Evolutionary conservation across 768 basidiomycete species (phyloP), one percentile per base, ranked within the genome.

Genomic region (Termitomyces sp.): DNA sequence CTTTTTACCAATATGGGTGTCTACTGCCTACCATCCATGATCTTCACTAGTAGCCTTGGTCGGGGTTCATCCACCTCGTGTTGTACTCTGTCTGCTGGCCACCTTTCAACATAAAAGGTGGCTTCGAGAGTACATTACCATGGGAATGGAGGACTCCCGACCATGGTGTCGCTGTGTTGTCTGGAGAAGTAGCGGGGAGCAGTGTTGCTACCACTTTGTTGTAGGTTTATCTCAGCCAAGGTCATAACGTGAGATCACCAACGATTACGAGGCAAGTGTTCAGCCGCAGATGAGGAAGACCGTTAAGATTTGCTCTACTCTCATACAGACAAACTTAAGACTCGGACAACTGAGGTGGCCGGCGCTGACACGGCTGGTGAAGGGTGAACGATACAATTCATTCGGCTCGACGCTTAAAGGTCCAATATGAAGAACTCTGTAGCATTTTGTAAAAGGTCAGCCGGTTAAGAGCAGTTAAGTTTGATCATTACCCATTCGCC

Each of bases 111-210:
- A 17, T n/a, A 35, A 27, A n/a, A 6, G 17, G 35, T 34, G 17
- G 23, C 25, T 27, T 17, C 49, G 49, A 27, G 49, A 50, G 49
- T 50, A 50, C 49, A 50, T 50, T 50, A 50, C 49, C 49, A 50
- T 50, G 49, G 49, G 49, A 50, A 50, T 50, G 49, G 49, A 50
- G 49, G 49, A 50, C 17, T 50, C 16, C 38, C 49, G 49, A 50
- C 49, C 49, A 50, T 50, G 49, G 35, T 38, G 27, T 29, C 49
- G 25, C 35, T 50, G 34, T 38, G 34, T 27, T 50, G 35, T 37
- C 49, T 4, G 35, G 49, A 50, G 35, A 50, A 38, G 49, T 50
- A 50, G 49, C 49, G 34, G 49, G 25, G n/a, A 50, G 25, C 49
- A 27, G n/a, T 27, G 35, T 50, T 25, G 17, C 25, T 25, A 17